These are phyloP conservation scores for Phytophthora cryptogea DNA, from an alignment of 352 stramenopile species.

Conservation along the genomic window DNA sequence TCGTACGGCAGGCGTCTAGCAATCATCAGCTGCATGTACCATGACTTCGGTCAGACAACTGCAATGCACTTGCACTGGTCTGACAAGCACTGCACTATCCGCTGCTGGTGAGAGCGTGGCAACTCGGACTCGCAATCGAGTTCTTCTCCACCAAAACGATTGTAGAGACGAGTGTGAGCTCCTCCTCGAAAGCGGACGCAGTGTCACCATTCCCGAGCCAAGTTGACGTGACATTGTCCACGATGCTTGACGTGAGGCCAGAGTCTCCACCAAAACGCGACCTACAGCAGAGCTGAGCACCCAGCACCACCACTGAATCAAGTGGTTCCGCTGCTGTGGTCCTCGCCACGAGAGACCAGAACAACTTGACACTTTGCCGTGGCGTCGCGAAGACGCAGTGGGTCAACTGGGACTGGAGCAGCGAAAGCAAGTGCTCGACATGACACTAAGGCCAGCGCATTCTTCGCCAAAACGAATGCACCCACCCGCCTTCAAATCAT, in stretches of 20 bases:
- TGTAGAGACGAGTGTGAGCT: constrained; percentile 11
- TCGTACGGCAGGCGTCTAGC: not conserved
- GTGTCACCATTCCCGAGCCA: constrained; percentile 6
- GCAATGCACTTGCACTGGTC: not conserved
- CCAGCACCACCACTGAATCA: constrained; percentile 10
- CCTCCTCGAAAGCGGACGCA: constrained; percentile 18
- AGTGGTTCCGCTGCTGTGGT: constrained; percentile 6
- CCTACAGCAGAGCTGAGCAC: not conserved
- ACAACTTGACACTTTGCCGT: constrained; percentile 2
- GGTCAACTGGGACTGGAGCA: not conserved
- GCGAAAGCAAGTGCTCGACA: not conserved
- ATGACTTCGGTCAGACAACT: constrained; percentile 3
- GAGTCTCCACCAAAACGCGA: constrained; percentile 19
- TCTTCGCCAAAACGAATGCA: not conserved
- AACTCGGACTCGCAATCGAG: constrained; percentile 8
- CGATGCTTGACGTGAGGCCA: not conserved
- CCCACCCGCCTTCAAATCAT: not conserved
- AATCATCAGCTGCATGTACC: not conserved
- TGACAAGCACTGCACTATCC: not conserved
- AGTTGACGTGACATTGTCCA: constrained; percentile 25
- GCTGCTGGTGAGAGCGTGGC: constrained; percentile 16
- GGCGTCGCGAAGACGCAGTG: not conserved
- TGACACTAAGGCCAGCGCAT: constrained; percentile 4
- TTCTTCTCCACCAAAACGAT: constrained; percentile 24
- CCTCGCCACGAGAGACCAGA: constrained; percentile 1